phyloP scores from a whole-genome alignment of 192 early-diverging fungal genomes.

The Gaertneriomyces semiglobifer region DNA sequence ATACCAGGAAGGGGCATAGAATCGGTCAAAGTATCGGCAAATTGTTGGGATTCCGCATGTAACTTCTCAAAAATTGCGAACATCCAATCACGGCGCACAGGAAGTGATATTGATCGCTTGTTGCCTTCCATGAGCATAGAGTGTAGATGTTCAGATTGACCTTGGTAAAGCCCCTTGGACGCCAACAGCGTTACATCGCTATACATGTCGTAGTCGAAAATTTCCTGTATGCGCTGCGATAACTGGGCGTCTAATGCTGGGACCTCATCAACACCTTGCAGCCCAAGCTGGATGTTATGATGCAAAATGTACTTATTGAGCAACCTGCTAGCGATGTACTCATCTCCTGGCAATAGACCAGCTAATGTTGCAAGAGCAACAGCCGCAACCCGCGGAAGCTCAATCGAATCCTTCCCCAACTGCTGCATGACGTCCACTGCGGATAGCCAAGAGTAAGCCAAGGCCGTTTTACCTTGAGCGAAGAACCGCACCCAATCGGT shows the following conservation, averaged over 20 bases:
- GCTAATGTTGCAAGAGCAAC: conserved; percentile 21
- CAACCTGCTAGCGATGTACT: conserved; percentile 18
- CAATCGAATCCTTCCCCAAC: neutral
- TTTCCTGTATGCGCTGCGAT: conserved; percentile 18
- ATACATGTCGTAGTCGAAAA: conserved; percentile 25
- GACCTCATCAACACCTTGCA: neutral
- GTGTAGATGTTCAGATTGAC: neutral
- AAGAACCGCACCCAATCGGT: conserved; percentile 15
- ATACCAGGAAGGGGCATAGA: no score
- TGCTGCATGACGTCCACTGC: neutral
- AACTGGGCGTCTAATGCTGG: neutral
- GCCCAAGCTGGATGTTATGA: conserved; percentile 5
- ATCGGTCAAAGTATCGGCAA: conserved; percentile 5
- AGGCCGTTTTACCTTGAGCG: neutral
- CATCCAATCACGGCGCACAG: conserved; percentile 28
- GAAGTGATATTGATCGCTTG: neutral
- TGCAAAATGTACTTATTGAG: conserved; percentile 24
- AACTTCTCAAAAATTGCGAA: conserved; percentile 8
- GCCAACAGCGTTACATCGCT: conserved; percentile 1
- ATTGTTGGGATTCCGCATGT: conserved; percentile 1
- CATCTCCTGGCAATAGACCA: conserved; percentile 24
- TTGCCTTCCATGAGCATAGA: conserved; percentile 12
- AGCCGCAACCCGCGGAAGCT: neutral
- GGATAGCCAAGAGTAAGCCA: conserved; percentile 14
- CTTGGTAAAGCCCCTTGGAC: conserved; percentile 21